Conservation (phyloP, 768 basidiomycete species). For the Bullera alba region DNA sequence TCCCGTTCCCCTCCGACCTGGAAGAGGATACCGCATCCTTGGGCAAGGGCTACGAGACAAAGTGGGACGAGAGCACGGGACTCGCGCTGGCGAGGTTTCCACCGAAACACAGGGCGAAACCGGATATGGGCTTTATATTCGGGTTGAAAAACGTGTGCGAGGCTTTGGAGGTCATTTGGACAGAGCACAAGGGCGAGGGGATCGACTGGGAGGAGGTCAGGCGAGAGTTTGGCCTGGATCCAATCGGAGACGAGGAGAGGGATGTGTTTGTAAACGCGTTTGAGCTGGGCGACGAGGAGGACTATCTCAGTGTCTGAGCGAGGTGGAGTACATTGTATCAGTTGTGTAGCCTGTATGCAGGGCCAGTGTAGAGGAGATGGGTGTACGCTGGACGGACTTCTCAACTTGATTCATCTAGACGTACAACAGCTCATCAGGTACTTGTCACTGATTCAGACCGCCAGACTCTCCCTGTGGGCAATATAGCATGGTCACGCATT, state of each 20-base stretch:
- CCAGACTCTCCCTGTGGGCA: too few relatives aligned
- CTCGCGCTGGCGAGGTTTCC: slow-evolving; percentile 87
- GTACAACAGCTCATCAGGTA: too few relatives aligned
- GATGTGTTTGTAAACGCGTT: too few relatives aligned
- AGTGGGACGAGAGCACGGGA: slow-evolving; percentile 74
- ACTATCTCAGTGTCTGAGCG: neutral
- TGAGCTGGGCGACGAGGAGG: neutral
- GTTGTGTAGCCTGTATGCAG: neutral
- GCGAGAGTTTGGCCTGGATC: slow-evolving; percentile 3
- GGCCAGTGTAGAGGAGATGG: neutral
- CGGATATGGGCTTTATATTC: slow-evolving; percentile 89
- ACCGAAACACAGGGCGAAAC: slow-evolving; percentile 77
- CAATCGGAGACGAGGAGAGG: slow-evolving; percentile 17
- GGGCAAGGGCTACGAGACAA: slow-evolving; percentile 72
- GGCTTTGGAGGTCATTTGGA: slow-evolving; percentile 77
- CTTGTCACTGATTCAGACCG: too few relatives aligned
- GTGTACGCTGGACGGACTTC: neutral
- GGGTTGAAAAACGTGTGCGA: slow-evolving; percentile 75
- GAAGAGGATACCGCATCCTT: slow-evolving; percentile 46
- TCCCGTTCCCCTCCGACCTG: slow-evolving; percentile 53
- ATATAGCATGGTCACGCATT: too few relatives aligned
- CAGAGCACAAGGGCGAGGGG: slow-evolving; percentile 67
- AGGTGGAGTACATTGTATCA: neutral
- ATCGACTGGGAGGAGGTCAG: slow-evolving; percentile 42
- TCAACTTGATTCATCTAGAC: too few relatives aligned